Conservation (phyloP, 306 rosid species). For the Cucumis sativus region DNA sequence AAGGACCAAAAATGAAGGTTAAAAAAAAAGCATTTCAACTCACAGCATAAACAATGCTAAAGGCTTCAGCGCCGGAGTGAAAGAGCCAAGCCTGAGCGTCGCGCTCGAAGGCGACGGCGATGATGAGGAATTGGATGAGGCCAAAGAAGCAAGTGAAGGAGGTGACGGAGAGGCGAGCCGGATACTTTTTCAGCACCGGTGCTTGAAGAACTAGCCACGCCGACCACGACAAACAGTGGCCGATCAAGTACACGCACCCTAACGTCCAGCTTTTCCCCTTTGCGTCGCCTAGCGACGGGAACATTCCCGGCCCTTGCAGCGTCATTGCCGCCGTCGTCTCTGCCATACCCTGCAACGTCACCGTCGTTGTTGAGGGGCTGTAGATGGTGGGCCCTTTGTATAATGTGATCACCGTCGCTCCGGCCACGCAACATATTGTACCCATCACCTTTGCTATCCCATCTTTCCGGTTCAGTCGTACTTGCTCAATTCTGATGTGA, state of each 20-base stretch:
- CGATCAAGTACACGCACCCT: conserved; percentile 75
- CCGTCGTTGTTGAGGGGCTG: conserved; percentile 29
- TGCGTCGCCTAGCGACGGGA: conserved; percentile 57
- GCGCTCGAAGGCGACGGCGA: conserved; percentile 58
- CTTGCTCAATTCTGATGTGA: conserved; percentile 16
- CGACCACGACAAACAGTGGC: conserved; percentile 94
- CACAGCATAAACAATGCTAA: conserved; percentile 80
- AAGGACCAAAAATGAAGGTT: too few relatives aligned
- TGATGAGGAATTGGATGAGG: conserved; percentile 53
- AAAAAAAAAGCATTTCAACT: conserved; percentile 1
- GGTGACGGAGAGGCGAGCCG: conserved; percentile 93
- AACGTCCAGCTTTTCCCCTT: conserved; percentile 83
- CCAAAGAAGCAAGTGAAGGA: conserved; percentile 93
- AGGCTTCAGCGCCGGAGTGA: conserved; percentile 59
- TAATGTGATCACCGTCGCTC: conserved; percentile 81
- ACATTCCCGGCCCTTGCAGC: background rate
- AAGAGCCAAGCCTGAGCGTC: conserved; percentile 79
- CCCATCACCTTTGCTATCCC: conserved; percentile 74
- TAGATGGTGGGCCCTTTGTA: conserved; percentile 89
- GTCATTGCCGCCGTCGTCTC: background rate
- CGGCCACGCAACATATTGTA: conserved; percentile 73
- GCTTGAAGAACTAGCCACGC: conserved; percentile 91
- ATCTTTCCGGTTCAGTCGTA: conserved; percentile 59
- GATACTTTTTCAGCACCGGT: conserved; percentile 86
- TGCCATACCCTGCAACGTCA: background rate